Percentiles rank a stretch among this genome's conserved stretches.
phyloP scores from a whole-genome alignment of 225 moss, liverwort and hornwort genomes.

The Bryoerythrophyllum caledonicum region DNA sequence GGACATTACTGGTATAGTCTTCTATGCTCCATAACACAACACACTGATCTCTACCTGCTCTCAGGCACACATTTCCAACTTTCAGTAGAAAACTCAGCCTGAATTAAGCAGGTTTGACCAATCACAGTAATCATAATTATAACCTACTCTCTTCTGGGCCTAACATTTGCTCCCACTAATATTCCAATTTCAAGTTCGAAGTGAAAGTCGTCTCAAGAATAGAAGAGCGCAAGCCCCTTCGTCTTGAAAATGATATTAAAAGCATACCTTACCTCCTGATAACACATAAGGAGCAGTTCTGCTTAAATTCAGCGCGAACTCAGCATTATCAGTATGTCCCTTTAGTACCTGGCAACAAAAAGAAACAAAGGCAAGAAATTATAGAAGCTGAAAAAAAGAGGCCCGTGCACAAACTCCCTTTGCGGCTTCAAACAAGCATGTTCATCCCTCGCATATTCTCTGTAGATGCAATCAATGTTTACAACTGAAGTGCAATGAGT shows the following conservation, averaged over 20 bases:
- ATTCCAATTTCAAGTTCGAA: conserved; percentile 6
- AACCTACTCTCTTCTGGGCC: not conserved
- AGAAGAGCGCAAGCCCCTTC: not conserved
- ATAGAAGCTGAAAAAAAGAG: not conserved
- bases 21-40: conserved; percentile 91
- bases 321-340: conserved; percentile 89
- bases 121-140: not conserved
- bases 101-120: not conserved
- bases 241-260: conserved; percentile 6
- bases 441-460: not conserved
- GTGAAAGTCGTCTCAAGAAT: conserved; percentile 10
- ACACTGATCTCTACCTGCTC: conserved; percentile 74
- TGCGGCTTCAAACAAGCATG: not conserved
- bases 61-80: conserved; percentile 7
- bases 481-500: conserved; percentile 4
- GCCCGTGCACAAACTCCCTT: not conserved
- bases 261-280: conserved; percentile 70
- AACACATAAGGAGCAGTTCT: conserved; percentile 77
- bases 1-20: conserved; percentile 66
- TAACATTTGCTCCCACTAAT: not conserved
- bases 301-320: conserved; percentile 86
- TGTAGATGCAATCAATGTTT: conserved; percentile 1
- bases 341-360: conserved; percentile 62
- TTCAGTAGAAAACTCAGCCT: not conserved
- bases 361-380: conserved; percentile 3